Conservation (phyloP, 1,284 basidiomycete genomes). For the Singerocomus inundabilis region DNA sequence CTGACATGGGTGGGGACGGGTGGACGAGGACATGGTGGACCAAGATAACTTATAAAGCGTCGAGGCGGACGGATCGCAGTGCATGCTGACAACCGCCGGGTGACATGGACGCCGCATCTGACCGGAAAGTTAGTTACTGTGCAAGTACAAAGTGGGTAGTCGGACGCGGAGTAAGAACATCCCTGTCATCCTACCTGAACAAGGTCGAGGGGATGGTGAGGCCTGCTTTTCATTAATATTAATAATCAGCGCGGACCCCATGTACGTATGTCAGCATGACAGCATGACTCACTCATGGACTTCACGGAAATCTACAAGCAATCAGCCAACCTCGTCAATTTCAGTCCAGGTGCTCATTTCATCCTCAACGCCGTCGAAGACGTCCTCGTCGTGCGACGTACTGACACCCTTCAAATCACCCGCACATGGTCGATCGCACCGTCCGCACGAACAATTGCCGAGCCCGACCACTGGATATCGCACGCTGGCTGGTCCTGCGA, state of each 20-base stretch:
- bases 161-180: not conserved
- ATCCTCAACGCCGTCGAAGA: constrained; percentile 72
- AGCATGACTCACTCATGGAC: constrained; percentile 46
- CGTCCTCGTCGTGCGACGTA: constrained; percentile 68
- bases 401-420: constrained; percentile 73
- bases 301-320: constrained; percentile 82
- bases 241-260: too few relatives aligned
- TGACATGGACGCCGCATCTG: not conserved
- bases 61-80: constrained; percentile 7
- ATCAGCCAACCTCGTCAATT: constrained; percentile 60
- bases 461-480: constrained; percentile 49
- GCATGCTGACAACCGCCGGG: constrained; percentile 11
- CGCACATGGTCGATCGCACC: constrained; percentile 67
- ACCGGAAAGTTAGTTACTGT: not conserved
- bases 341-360: constrained; percentile 75
- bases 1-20: constrained; percentile 10
- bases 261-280: too few relatives aligned
- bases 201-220: too few relatives aligned
- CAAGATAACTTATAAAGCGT: constrained; percentile 14
- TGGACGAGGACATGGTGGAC: not conserved
- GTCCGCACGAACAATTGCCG: constrained; percentile 37
- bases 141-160: not conserved
- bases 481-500: constrained; percentile 81
- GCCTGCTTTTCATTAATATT: too few relatives aligned
- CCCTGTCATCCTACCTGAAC: not conserved